Percentiles rank a stretch among this genome's conserved stretches.
phyloP scores from a whole-genome alignment of 2,329 filamentous ascomycete species.

The Fusarium nanum region DNA sequence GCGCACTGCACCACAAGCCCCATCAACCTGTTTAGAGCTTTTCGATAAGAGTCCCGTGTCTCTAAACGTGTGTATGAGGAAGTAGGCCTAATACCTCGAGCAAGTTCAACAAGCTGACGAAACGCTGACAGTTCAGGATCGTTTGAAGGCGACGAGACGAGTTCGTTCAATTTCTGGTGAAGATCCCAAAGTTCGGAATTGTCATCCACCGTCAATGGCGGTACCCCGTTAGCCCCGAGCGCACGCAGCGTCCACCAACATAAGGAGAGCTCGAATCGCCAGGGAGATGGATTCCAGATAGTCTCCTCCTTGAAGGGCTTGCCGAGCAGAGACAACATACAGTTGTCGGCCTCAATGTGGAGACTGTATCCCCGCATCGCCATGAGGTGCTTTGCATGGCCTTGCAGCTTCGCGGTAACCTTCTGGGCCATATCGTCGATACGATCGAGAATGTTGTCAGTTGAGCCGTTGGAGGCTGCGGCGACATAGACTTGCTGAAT shows the following conservation, averaged over 20 bases:
- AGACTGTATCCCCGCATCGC: not conserved
- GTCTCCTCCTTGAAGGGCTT: not conserved
- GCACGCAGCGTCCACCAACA: constrained; percentile 22
- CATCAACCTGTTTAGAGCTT: not conserved
- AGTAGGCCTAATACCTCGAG: not conserved
- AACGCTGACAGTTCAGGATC: not conserved
- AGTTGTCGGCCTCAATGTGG: not conserved
- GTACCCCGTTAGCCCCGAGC: not conserved
- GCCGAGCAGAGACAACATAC: not conserved
- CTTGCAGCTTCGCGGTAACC: fast-evolving
- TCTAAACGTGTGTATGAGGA: too few relatives aligned
- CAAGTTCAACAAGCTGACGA: not conserved
- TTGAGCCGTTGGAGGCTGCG: not conserved
- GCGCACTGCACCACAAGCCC: not conserved
- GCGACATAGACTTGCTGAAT: not conserved
- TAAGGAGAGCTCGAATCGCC: not conserved
- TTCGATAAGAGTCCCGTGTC: too few relatives aligned
- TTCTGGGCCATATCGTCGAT: not conserved
- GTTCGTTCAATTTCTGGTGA: not conserved
- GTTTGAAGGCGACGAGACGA: too few relatives aligned
- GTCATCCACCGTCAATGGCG: not conserved
- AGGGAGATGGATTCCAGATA: not conserved
- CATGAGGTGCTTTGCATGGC: not conserved
- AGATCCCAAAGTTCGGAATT: not conserved
- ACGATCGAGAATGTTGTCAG: not conserved